Conservation (phyloP, 805 yeast genomes). For the Metschnikowia baotianmanensis region DNA sequence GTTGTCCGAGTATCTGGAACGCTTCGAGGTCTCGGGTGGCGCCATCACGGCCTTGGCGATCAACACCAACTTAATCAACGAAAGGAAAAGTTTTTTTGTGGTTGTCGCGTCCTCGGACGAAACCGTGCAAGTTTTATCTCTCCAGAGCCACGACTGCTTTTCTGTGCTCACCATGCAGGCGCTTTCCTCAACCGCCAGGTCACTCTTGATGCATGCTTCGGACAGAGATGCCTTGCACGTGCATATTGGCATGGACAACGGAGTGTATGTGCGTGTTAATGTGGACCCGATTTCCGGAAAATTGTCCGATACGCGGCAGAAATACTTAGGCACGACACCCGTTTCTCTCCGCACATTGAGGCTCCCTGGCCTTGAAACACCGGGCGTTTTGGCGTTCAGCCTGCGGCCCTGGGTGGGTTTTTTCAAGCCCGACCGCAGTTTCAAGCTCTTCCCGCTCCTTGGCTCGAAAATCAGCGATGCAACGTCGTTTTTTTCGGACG, state of each 20-base stretch:
- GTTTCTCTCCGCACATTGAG: slow-evolving; percentile 47
- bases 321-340: slow-evolving; percentile 70
- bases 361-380: slow-evolving; percentile 21
- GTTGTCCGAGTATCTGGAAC: slow-evolving; percentile 67
- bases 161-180: slow-evolving; percentile 65
- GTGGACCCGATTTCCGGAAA: slow-evolving; percentile 59
- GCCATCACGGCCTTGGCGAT: slow-evolving; percentile 47
- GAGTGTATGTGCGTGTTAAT: slow-evolving; percentile 66
- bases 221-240: slow-evolving; percentile 33
- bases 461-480: slow-evolving; percentile 45
- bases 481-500: slow-evolving; percentile 59
- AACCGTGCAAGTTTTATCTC: slow-evolving; percentile 64
- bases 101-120: slow-evolving; percentile 71
- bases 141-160: slow-evolving; percentile 57
- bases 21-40: slow-evolving; percentile 50
- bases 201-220: slow-evolving; percentile 24
- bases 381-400: slow-evolving; percentile 48
- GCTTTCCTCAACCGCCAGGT: slow-evolving; percentile 46
- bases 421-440: slow-evolving; percentile 27
- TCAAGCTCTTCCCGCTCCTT: slow-evolving; percentile 48
- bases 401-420: slow-evolving; percentile 57
- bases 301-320: slow-evolving; percentile 59
- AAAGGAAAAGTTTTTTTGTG: slow-evolving; percentile 50
- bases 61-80: slow-evolving; percentile 48
- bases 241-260: slow-evolving; percentile 83